Evolutionary conservation across 2,329 filamentous ascomycete species (phyloP), one percentile per base, ranked within the genome.

Genomic region (Coleophoma cylindrospora): DNA sequence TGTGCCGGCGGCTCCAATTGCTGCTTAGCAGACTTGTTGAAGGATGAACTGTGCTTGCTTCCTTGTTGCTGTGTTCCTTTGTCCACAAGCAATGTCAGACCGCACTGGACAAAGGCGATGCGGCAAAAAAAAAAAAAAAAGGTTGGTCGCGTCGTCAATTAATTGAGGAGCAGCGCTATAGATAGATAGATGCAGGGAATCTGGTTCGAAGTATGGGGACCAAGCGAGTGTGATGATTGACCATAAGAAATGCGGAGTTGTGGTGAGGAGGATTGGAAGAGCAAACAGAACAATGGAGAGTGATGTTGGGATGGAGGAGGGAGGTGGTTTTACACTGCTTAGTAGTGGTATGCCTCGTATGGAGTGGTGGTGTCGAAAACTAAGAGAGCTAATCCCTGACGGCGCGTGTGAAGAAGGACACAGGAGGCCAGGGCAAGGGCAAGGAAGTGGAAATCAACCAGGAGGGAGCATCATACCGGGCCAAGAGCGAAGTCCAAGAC

Each of bases 151-250:
- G 41, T 44, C 8, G 41, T 27, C 19, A 21, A 15, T 27, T 32
- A 32, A 43, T 15, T 22, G 19, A 27, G n/a, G 22, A 19, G 10
- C 9, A 27, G 27, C 6, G 27, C 27, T 27, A 27, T 27, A 27
- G 27, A 27, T 27, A 27, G 27, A 27, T 27, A 19, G 10, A 22
- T 14, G 27, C 21, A 43, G 11, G 11, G 4, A 12, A 21, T 9
- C 12, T 38, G 7, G 41, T 40, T 49, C 15, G 43, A 49, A 13
- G 34, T 17, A 34, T 50, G 33, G 48, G 43, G 34, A 34, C n/a
- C 40, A 50, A 53, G 45, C 51, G 51, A 53, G 34, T 45, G 51
- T 50, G 34, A 40, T 50, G 48, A 50, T 34, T 45, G 33, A 21
- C 6, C 33, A 33, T 10, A 43, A 17, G n/a, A n/a, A 44, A 14